Base-by-base conservation (phyloP, 345 rosid genomes). In the Citrus glauca region DNA sequence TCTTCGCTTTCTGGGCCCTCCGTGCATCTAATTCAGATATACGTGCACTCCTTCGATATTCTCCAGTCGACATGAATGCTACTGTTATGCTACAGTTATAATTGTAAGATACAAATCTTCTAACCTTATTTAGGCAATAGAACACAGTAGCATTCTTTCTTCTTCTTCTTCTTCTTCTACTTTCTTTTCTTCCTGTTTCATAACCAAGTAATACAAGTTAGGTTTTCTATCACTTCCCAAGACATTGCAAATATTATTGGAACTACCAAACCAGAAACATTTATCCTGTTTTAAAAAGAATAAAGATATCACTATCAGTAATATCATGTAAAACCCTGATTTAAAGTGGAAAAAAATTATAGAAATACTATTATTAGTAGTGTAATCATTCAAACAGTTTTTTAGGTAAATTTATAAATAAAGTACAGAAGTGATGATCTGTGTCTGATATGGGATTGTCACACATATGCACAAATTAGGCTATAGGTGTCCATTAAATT, bases 11-110 rank as follows among this genome's bases (percentile, higher is more conserved):
- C 25, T 71, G 50, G 35, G 78, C 84, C 72, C 22, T 81, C 71
- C 30, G 61, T 77, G 78, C 78, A 69, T 77, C 84, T 57, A 67
- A 69, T 73, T 77, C 72, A 38, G 59, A 55, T 81, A 81, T 73
- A 22, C 71, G 81, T 9, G 65, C 71, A 77, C 84, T 77, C 71
- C 78, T 81, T 77, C 81, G 70, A 50, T 14, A 55, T 73, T 50
- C 66, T 66, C 78, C 66, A 14, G 37, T 73, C 0, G 17, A 73
- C 84, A 81, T 81, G 32, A 50, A 32, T 33, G 79, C 33, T 42
- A 59, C 66, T 42, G 10, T 14, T 77, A 9, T 48, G 13, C 48
- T 42, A 42, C 48, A 10, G 22, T 9, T 16, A 53, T 19, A 53
- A 59, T 14, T 27, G 14, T 30, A 38, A 50, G 66, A 62, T 62